These are phyloP conservation scores for Eugenia klotzschiana DNA, from an alignment of 441 rosid genomes.

Conservation along the genomic window DNA sequence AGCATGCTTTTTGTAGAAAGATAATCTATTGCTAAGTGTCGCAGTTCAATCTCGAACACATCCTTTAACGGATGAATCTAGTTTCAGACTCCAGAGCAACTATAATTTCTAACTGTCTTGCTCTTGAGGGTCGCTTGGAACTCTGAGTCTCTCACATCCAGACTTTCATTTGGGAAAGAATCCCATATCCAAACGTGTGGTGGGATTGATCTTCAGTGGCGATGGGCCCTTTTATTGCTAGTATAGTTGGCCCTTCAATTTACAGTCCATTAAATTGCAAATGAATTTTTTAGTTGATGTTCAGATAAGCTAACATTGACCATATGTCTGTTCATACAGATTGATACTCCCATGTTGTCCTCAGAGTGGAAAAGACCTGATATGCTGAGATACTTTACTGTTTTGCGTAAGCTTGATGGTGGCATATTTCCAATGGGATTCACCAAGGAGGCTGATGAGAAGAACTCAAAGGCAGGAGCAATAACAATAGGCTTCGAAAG, in stretches of 20 bases:
- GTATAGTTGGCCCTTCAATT: background rate
- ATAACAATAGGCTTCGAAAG: constrained; percentile 62
- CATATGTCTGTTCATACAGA: constrained; percentile 37
- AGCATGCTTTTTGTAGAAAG: background rate
- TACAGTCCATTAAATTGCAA: background rate
- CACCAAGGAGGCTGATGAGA: constrained; percentile 66
- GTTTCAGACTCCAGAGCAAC: background rate
- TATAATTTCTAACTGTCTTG: background rate
- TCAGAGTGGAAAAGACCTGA: constrained; percentile 81
- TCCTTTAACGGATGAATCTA: background rate
- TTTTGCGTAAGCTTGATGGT: constrained; percentile 86
- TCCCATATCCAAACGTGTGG: background rate
- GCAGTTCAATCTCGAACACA: background rate
- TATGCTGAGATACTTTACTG: constrained; percentile 68
- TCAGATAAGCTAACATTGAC: background rate
- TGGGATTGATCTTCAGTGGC: background rate
- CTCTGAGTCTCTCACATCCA: background rate
- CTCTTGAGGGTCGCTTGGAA: background rate
- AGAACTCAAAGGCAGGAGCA: constrained; percentile 69
- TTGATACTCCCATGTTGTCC: constrained; percentile 81
- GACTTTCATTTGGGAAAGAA: background rate
- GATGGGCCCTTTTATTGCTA: background rate
- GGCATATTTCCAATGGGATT: constrained; percentile 89
- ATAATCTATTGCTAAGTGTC: background rate
- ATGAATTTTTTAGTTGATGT: background rate